These are phyloP conservation scores for Diplodia mutila DNA, from an alignment of 2,329 filamentous ascomycete genomes.

Conservation along the genomic window DNA sequence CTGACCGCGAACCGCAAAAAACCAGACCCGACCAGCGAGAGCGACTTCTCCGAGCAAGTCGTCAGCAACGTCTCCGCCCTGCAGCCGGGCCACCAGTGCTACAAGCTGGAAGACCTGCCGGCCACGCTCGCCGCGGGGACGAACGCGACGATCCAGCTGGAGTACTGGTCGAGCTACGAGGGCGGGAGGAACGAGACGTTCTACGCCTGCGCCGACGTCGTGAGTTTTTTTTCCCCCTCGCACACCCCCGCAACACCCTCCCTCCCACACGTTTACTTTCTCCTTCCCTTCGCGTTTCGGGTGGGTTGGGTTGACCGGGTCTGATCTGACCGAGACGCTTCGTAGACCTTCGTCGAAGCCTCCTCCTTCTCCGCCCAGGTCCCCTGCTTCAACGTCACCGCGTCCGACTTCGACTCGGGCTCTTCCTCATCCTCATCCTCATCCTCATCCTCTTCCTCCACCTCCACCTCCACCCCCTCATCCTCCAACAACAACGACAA, in stretches of 20 bases:
- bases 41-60: constrained; percentile 46
- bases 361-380: constrained; percentile 47
- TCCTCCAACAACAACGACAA: neutral
- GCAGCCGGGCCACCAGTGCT: constrained; percentile 50
- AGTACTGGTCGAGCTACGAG: constrained; percentile 49
- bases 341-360: constrained; percentile 43
- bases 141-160: constrained; percentile 53
- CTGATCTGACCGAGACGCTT: constrained; percentile 22
- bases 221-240: neutral
- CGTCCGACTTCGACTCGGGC: constrained; percentile 37
- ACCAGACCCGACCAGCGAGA: constrained; percentile 45
- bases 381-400: constrained; percentile 54
- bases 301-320: too few species aligned
- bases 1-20: constrained; percentile 19
- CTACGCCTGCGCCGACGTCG: constrained; percentile 54
- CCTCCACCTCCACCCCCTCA: neutral
- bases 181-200: constrained; percentile 47
- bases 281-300: too few species aligned
- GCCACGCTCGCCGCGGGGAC: constrained; percentile 42
- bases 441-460: constrained; percentile 25
- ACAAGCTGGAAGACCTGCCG: constrained; percentile 37
- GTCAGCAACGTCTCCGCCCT: constrained; percentile 44
- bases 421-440: constrained; percentile 30
- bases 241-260: too few species aligned
- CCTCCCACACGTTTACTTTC: too few species aligned